Conservation (phyloP, 306 rosid species). For the Lagenaria siceraria region DNA sequence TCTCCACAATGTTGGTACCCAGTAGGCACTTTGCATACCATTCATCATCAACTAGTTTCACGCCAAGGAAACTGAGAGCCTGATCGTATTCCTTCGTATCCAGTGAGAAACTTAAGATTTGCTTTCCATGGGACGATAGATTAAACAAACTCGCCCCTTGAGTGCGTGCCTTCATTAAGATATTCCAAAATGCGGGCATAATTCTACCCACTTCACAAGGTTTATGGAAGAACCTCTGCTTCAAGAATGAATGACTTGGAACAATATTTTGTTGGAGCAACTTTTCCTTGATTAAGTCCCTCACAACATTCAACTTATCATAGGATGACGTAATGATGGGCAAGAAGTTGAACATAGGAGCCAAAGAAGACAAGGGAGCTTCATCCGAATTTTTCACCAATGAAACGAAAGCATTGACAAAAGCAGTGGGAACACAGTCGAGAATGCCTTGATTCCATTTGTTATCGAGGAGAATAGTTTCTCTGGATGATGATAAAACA, state of each 20-base stretch:
- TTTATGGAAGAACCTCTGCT: constrained; percentile 48
- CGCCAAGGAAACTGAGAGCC: constrained; percentile 35
- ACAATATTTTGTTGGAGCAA: constrained; percentile 31
- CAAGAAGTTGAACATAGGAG: constrained; percentile 33
- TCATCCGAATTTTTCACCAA: constrained; percentile 19
- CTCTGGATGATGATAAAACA: constrained; percentile 64
- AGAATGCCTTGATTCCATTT: constrained; percentile 79
- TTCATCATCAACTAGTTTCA: constrained; percentile 25
- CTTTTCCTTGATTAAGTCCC: constrained; percentile 32
- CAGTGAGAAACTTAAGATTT: constrained; percentile 36
- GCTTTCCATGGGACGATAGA: constrained; percentile 42
- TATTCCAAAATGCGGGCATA: constrained; percentile 43
- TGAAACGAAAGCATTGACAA: constrained; percentile 40
- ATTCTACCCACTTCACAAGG: constrained; percentile 53
- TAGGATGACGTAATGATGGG: constrained; percentile 32
- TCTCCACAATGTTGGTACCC: constrained; percentile 36
- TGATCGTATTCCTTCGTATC: constrained; percentile 28
- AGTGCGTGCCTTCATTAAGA: constrained; percentile 26
- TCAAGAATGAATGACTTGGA: constrained; percentile 38
- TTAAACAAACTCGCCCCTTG: constrained; percentile 27
- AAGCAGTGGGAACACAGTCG: constrained; percentile 45
- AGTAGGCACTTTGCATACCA: constrained; percentile 71
- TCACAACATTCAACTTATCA: constrained; percentile 29
- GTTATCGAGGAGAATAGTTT: constrained; percentile 45
- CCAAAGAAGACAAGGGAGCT: constrained; percentile 40